phyloP scores from a whole-genome alignment of 768 basidiomycete species.

The Lentinula guzmanii region DNA sequence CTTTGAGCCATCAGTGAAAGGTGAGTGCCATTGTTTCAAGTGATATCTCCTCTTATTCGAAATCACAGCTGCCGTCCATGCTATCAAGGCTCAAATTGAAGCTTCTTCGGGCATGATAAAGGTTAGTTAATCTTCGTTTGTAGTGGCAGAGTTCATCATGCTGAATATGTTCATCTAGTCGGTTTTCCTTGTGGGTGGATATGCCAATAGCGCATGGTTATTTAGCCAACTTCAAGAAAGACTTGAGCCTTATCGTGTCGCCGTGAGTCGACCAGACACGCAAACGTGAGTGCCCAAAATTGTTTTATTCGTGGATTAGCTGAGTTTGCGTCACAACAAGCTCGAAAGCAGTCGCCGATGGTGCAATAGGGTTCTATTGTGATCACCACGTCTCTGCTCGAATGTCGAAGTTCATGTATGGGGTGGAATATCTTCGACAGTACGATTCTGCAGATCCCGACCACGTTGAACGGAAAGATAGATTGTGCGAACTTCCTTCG shows the following conservation, averaged over 20 bases:
- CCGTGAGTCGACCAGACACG: constrained; percentile 70
- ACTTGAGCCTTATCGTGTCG: constrained; percentile 46
- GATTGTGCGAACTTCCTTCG: constrained; percentile 69
- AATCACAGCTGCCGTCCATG: constrained; percentile 49
- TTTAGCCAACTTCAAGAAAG: constrained; percentile 71
- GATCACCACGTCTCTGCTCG: constrained; percentile 81
- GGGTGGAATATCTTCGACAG: constrained; percentile 72
- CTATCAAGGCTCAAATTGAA: constrained; percentile 68
- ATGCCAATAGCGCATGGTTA: constrained; percentile 78
- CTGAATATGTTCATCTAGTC: constrained; percentile 33
- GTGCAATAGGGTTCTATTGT: constrained; percentile 79
- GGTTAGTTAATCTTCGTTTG: constrained; percentile 24
- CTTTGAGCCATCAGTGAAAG: constrained; percentile 74
- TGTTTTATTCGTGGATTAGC: neutral
- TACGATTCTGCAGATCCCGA: constrained; percentile 61
- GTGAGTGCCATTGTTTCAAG: constrained; percentile 16
- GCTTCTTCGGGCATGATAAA: constrained; percentile 63
- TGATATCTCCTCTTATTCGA: neutral
- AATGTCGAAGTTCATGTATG: constrained; percentile 78
- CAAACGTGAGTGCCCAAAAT: constrained; percentile 51
- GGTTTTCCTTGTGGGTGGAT: constrained; percentile 81
- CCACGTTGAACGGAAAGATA: constrained; percentile 55
- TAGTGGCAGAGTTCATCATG: neutral
- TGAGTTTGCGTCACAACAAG: constrained; percentile 25
- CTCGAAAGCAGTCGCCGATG: constrained; percentile 82